A percentile compares a stretch with the other conserved stretches of the same genome.
phyloP scores from a whole-genome alignment of 306 rosid species.

The Lithocarpus polystachyus region DNA sequence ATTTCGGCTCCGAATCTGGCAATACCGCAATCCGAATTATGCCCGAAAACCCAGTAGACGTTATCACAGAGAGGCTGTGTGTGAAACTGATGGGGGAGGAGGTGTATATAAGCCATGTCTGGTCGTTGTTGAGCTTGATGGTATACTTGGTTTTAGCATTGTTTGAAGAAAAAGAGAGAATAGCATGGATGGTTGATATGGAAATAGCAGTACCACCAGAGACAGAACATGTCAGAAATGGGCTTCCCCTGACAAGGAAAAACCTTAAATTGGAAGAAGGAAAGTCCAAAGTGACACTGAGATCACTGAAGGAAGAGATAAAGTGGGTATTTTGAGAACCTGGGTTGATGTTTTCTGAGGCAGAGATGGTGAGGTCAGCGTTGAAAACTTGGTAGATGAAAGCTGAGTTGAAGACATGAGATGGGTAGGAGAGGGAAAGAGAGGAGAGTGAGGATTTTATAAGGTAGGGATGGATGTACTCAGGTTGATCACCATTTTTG shows the following conservation, averaged over 20 bases:
- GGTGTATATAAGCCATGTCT: constrained; percentile 77
- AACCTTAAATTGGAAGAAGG: constrained; percentile 65
- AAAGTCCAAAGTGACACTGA: constrained; percentile 65
- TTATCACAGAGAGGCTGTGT: constrained; percentile 37
- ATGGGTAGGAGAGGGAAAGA: constrained; percentile 68
- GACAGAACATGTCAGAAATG: constrained; percentile 58
- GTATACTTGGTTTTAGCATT: constrained; percentile 49
- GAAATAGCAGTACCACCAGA: constrained; percentile 42
- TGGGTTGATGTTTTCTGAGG: constrained; percentile 16
- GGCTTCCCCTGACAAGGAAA: constrained; percentile 84
- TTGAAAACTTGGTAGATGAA: constrained; percentile 53
- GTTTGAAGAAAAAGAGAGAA: constrained; percentile 53
- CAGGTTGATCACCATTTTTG: constrained; percentile 76
- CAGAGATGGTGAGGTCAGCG: constrained; percentile 64
- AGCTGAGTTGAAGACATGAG: constrained; percentile 35
- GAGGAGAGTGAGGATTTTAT: constrained; percentile 60
- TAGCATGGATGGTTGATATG: constrained; percentile 62
- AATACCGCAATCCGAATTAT: constrained; percentile 55
- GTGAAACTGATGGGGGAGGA: constrained; percentile 52
- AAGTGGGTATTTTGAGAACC: constrained; percentile 38
- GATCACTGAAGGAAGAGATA: constrained; percentile 62
- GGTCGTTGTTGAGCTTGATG: constrained; percentile 61
- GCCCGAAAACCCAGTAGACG: constrained; percentile 59
- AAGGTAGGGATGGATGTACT: constrained; percentile 82
- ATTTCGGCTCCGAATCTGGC: constrained; percentile 40